These are phyloP conservation scores for Macadamia tetraphylla DNA, from an alignment of 164 flowering plant genomes.

Conservation along the genomic window DNA sequence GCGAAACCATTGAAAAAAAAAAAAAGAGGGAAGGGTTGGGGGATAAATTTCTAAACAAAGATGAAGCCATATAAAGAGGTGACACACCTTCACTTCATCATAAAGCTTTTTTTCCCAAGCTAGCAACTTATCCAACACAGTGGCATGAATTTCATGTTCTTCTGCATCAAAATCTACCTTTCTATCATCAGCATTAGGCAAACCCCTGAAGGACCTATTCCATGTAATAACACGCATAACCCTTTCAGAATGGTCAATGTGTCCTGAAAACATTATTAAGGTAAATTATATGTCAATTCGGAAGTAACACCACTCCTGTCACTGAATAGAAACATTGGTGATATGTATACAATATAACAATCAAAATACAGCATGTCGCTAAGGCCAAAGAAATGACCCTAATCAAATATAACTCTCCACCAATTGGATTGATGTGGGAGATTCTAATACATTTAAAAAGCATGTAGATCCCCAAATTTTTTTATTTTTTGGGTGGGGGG, in stretches of 20 bases:
- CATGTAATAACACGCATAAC: constrained; percentile 96
- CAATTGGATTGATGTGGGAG: no score
- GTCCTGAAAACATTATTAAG: constrained; percentile 40
- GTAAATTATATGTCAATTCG: neutral
- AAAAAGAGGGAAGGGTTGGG: no score
- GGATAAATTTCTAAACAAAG: no score
- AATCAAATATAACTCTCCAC: no score
- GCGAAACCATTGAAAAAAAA: no score
- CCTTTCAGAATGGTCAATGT: constrained; percentile 86
- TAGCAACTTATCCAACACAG: constrained; percentile 83
- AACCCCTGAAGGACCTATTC: constrained; percentile 65
- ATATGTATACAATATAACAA: neutral
- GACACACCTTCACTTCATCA: constrained; percentile 89
- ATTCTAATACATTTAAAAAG: no score
- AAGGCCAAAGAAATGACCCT: no score
- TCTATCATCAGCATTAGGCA: constrained; percentile 41
- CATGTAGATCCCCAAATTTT: no score
- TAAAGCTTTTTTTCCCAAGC: constrained; percentile 97
- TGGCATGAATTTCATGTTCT: constrained; percentile 86
- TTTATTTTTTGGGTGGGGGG: no score
- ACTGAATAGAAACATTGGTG: neutral
- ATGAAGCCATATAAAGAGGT: no score
- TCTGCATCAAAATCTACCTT: constrained; percentile 58
- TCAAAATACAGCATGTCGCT: no score
- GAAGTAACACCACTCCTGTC: neutral